Base-by-base conservation (phyloP, 176 grass and related monocot species). In the Luzula sylvatica region DNA sequence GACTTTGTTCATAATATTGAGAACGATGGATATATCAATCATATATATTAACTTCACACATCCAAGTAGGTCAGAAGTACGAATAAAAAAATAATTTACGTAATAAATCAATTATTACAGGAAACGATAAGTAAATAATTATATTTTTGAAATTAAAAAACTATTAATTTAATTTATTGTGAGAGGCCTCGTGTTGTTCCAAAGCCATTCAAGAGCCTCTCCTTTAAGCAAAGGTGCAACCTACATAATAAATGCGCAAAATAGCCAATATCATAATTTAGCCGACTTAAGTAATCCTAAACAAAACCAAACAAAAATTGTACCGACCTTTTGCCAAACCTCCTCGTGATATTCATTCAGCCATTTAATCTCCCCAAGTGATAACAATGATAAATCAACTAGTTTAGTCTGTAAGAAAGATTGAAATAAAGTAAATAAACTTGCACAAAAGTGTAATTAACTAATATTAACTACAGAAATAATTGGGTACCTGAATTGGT, bases 311-410 rank as follows among this genome's bases (percentile, higher is more conserved):
- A 3, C 16, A 19, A 13, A 65, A 46, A 47, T 43, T 23, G 52
- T 23, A 61, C 74, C 65, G 42, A 96, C 90, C 84, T 88, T 96
- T 67, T 89, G 58, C 90, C 81, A 86, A 43, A 96, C 84, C 69
- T 82, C 28, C 14, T 53, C 56, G 38, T 96, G 84, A 68, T 96
- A 89, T 12, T 79, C 55, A 42, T 96, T 89, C 11, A 96, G 27
- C 84, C 90, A 96, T 45, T 71, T 79, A 22, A 89, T 82, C 68
- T 96, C 84, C 51, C 11, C 65, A 39, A 44, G 46, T 62, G 90
- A 96, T 22, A 96, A 58, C 44, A 96, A 70, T 56, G 77, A 73
- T 2, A 40, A 19, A 13, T 86, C 73, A 64, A 96, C 62, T 56
- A 96, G 74, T 61, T 89, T 96, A 52, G 48, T 82, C 84, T 89